Evolutionary conservation across 352 stramenopile species (phyloP).

Genomic region (Phytophthora sojae): DNA sequence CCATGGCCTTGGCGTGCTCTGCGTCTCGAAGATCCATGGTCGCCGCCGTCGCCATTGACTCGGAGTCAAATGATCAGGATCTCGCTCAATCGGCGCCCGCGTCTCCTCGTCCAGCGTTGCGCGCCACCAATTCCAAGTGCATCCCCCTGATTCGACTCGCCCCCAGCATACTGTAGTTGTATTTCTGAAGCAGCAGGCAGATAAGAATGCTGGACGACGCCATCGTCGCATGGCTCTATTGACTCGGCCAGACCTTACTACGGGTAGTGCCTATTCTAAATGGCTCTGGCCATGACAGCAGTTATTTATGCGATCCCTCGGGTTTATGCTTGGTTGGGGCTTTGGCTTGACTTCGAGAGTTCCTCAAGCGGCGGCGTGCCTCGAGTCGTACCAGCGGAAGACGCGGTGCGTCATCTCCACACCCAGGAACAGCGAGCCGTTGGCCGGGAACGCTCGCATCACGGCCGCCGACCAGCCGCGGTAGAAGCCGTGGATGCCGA

Average conservation of each 20-base stretch:
- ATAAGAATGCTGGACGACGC: conserved; percentile 34
- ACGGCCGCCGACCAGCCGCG: conserved; percentile 87
- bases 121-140: conserved; percentile 32
- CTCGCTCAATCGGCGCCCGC: conserved; percentile 13
- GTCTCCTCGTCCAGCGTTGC: conserved; percentile 19
- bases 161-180: not conserved
- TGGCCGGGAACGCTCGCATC: conserved; percentile 87
- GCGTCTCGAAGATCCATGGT: conserved; percentile 23
- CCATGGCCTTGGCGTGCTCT: conserved; percentile 15
- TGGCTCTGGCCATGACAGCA: conserved; percentile 1
- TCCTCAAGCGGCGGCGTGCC: conserved; percentile 14
- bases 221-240: conserved; percentile 22
- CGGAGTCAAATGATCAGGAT: conserved; percentile 14
- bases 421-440: conserved; percentile 91
- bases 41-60: conserved; percentile 24
- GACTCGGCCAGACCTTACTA: conserved; percentile 4
- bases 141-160: conserved; percentile 9
- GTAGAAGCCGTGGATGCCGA: conserved; percentile 86
- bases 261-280: conserved; percentile 28
- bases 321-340: conserved; percentile 7
- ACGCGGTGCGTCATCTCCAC: conserved; percentile 89
- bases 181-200: conserved; percentile 20
- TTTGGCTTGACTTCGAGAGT: not conserved
- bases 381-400: conserved; percentile 67
- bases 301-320: conserved; percentile 21